These are phyloP conservation scores for Volutella citrinella DNA, from an alignment of 2,329 filamentous ascomycete genomes.

Conservation along the genomic window DNA sequence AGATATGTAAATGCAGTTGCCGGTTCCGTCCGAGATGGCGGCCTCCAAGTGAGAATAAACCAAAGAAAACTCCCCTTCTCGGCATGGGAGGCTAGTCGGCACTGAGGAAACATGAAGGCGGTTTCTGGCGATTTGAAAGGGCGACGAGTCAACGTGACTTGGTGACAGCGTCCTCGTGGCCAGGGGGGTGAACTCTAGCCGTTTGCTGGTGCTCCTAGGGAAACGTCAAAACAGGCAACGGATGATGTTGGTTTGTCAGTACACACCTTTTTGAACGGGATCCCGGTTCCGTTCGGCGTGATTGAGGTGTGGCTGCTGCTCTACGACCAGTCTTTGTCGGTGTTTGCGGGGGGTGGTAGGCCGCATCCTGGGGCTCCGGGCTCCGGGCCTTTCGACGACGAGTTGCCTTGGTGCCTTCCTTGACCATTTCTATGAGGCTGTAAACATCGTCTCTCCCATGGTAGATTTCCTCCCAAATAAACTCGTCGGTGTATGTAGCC, in stretches of 20 bases:
- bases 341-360: conserved; percentile 35
- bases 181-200: conserved; percentile 92
- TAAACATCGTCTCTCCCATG: conserved; percentile 62
- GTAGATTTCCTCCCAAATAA: conserved; percentile 86
- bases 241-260: too few species aligned
- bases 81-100: conserved; percentile 82
- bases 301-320: conserved; percentile 29
- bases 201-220: conserved; percentile 54
- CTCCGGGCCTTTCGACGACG: conserved; percentile 31
- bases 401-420: conserved; percentile 69
- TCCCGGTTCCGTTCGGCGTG: conserved; percentile 28
- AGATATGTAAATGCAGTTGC: conserved; percentile 97
- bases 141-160: conserved; percentile 71
- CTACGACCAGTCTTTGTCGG: conserved; percentile 33
- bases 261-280: too few species aligned
- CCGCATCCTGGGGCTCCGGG: conserved; percentile 28
- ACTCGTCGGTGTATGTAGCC: conserved; percentile 87
- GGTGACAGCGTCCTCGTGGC: conserved; percentile 82
- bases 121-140: conserved; percentile 86
- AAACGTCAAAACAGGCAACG: too few species aligned
- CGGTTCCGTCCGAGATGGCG: conserved; percentile 88
- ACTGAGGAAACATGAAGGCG: conserved; percentile 93
- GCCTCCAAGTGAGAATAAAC: conserved; percentile 94
- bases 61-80: conserved; percentile 84
- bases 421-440: conserved; percentile 63